Evolutionary conservation across 371 early-diverging fungal species (phyloP).

Genomic region (Hamiltosporidium tvaerminnensis): DNA sequence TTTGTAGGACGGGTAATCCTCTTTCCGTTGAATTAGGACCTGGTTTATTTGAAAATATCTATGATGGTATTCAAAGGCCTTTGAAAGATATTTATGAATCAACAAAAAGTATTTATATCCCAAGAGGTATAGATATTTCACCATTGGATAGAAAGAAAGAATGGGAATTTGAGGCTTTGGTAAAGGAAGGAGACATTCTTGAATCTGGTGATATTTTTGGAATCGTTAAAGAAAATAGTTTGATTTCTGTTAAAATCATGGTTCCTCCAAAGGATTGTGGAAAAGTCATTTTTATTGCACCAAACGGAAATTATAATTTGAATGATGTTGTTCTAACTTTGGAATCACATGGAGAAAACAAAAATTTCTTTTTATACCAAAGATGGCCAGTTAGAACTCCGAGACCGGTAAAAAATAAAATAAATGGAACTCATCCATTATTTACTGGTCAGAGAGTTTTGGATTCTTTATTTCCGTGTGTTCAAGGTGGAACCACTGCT

Average conservation of each 20-base stretch:
- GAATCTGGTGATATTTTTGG: constrained; percentile 94
- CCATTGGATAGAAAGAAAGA: constrained; percentile 71
- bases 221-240: constrained; percentile 78
- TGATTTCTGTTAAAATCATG: constrained; percentile 71
- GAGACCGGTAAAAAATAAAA: constrained; percentile 84
- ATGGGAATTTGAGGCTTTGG: constrained; percentile 80
- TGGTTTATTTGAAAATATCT: constrained; percentile 90
- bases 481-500: constrained; percentile 98
- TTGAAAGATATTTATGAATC: constrained; percentile 78
- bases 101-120: constrained; percentile 89
- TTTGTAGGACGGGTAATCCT: constrained; percentile 83
- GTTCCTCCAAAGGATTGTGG: constrained; percentile 80
- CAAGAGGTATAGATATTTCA: constrained; percentile 86
- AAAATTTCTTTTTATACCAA: constrained; percentile 80
- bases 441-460: constrained; percentile 96
- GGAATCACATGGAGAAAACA: constrained; percentile 73
- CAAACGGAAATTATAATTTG: constrained; percentile 75
- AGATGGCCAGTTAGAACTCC: constrained; percentile 96
- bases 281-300: constrained; percentile 80
- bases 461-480: constrained; percentile 97
- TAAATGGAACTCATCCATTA: constrained; percentile 80
- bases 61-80: constrained; percentile 98
- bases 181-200: constrained; percentile 74
- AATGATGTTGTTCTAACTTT: constrained; percentile 75
- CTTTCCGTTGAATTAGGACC: constrained; percentile 97